Percentiles rank a stretch among this genome's conserved stretches.
Conservation (phyloP, 768 basidiomycete genomes). For the Psilocybe sp. region DNA sequence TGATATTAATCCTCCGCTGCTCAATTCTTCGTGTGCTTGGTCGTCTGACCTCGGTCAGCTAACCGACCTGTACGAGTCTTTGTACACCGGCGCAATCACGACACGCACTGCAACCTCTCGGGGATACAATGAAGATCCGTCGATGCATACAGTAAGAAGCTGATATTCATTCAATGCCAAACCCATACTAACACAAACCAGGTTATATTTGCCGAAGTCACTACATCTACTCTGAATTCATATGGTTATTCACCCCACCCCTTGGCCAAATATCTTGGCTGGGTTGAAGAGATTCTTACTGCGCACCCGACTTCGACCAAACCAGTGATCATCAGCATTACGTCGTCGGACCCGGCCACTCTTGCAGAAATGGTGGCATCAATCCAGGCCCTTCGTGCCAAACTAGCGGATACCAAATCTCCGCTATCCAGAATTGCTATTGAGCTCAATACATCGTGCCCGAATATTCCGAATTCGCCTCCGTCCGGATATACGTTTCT, state of each 20-base stretch:
- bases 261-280: slow-evolving; percentile 60
- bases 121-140: slow-evolving; percentile 68
- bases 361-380: slow-evolving; percentile 53
- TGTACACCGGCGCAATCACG: slow-evolving; percentile 74
- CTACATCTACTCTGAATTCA: slow-evolving; percentile 70
- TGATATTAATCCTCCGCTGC: slow-evolving; percentile 56
- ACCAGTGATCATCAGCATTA: slow-evolving; percentile 80
- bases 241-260: slow-evolving; percentile 87
- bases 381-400: slow-evolving; percentile 59
- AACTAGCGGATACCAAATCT: slow-evolving; percentile 23
- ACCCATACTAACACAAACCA: slow-evolving; percentile 20
- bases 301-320: slow-evolving; percentile 27
- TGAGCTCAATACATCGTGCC: slow-evolving; percentile 85
- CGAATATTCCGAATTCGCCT: slow-evolving; percentile 64
- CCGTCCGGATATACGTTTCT: slow-evolving; percentile 65
- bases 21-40: slow-evolving; percentile 84
- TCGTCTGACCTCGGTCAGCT: slow-evolving; percentile 69
- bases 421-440: slow-evolving; percentile 50
- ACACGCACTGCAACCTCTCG: slow-evolving; percentile 72
- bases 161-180: background rate
- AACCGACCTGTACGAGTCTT: slow-evolving; percentile 58
- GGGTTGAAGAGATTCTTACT: slow-evolving; percentile 53
- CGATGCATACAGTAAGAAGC: slow-evolving; percentile 52
- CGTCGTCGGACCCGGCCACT: slow-evolving; percentile 51
- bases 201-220: slow-evolving; percentile 57